These are phyloP conservation scores for Paracamarosporium sp. DNA, from an alignment of 2,329 filamentous ascomycete genomes.

Conservation along the genomic window DNA sequence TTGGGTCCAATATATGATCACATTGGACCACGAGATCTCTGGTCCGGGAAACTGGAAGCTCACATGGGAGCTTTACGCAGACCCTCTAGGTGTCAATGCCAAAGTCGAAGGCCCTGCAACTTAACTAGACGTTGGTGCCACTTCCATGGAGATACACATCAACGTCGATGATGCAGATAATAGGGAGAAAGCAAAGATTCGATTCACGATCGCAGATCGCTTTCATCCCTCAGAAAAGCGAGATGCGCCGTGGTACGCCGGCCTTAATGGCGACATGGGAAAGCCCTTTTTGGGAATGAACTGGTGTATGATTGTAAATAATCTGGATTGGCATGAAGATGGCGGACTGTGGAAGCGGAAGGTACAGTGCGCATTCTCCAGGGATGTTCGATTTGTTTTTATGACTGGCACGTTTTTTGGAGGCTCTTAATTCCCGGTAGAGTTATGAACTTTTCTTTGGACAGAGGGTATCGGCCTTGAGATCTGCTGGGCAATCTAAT, in stretches of 20 bases:
- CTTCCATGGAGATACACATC: neutral
- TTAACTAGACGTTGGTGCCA: neutral
- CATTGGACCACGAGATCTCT: neutral
- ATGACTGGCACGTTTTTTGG: neutral
- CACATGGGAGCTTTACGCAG: neutral
- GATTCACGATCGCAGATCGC: slow-evolving; percentile 2
- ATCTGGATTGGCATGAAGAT: neutral
- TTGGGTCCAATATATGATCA: neutral
- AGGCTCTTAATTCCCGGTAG: too few species aligned
- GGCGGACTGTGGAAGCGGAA: neutral
- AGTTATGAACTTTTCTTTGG: too few species aligned
- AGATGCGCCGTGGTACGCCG: slow-evolving; percentile 2
- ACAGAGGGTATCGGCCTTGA: too few species aligned
- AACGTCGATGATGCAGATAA: neutral
- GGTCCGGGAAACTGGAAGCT: neutral
- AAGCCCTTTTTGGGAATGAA: neutral
- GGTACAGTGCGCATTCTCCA: neutral
- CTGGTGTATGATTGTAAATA: neutral
- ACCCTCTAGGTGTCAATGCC: neutral
- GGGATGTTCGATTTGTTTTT: neutral
- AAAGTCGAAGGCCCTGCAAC: slow-evolving; percentile 1
- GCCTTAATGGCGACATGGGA: slow-evolving; percentile 1
- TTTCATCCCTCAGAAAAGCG: neutral
- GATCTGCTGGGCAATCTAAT: too few species aligned
- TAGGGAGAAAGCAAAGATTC: neutral